Evolutionary conservation across 176 grass and related monocot species (phyloP).

Genomic region (Oryza glumipatula): DNA sequence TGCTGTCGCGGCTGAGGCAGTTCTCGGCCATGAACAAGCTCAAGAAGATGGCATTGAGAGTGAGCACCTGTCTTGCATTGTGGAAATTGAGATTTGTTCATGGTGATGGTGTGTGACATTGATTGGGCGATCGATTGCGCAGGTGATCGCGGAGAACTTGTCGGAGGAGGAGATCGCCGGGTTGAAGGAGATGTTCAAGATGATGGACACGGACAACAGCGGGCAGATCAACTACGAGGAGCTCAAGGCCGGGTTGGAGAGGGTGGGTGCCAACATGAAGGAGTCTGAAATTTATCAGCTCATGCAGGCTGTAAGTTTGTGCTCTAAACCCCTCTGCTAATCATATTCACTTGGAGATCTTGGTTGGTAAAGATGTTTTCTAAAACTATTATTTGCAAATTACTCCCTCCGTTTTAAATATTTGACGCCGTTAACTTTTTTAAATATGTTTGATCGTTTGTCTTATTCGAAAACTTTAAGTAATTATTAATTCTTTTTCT

Average conservation of each 20-base stretch:
- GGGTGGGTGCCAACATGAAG: slow-evolving; percentile 55
- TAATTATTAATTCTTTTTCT: too few species aligned
- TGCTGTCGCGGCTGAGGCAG: slow-evolving; percentile 57
- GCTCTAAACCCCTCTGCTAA: background rate
- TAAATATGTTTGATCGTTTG: too few species aligned
- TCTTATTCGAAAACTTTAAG: too few species aligned
- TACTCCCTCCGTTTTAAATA: too few species aligned
- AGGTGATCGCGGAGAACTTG: slow-evolving; percentile 64
- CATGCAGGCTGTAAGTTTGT: slow-evolving; percentile 56
- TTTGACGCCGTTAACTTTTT: too few species aligned
- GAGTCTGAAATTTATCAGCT: slow-evolving; percentile 55
- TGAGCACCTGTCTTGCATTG: background rate
- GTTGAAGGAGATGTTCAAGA: slow-evolving; percentile 70
- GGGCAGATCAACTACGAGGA: slow-evolving; percentile 66
- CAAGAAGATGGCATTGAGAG: slow-evolving; percentile 61
- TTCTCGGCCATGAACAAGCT: slow-evolving; percentile 72
- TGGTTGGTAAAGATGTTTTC: background rate
- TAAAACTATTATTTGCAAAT: background rate
- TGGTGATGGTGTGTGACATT: background rate
- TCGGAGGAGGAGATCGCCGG: slow-evolving; percentile 64
- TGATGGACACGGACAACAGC: slow-evolving; percentile 66
- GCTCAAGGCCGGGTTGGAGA: slow-evolving; percentile 53
- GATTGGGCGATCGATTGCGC: background rate
- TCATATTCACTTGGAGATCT: background rate
- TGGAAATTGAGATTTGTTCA: background rate